These are phyloP conservation scores for Trichoderma gamsii DNA, from an alignment of 495 filamentous ascomycete species.

Conservation along the genomic window DNA sequence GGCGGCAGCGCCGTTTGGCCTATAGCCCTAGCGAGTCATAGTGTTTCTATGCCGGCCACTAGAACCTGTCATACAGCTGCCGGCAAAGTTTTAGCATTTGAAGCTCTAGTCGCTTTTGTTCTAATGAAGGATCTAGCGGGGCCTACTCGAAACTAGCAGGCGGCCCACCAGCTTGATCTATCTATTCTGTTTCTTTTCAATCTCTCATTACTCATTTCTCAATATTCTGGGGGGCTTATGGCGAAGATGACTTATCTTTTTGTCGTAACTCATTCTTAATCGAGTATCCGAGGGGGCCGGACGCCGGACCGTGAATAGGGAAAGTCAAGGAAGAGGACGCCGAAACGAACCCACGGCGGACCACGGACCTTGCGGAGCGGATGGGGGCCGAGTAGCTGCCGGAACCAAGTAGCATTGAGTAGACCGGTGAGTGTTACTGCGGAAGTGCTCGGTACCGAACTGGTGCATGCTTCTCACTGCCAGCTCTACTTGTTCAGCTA, in stretches of 20 bases:
- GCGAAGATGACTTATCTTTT: not conserved
- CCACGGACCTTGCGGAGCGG: not conserved
- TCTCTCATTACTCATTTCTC: not conserved
- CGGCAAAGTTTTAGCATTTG: not conserved
- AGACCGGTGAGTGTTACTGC: too few relatives aligned
- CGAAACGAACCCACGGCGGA: not conserved
- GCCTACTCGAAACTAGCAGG: not conserved
- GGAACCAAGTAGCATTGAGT: not conserved
- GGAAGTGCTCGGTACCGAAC: too few relatives aligned
- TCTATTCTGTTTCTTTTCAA: not conserved
- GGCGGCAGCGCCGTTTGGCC: not conserved
- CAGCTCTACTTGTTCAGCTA: too few relatives aligned
- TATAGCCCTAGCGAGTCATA: constrained; percentile 8
- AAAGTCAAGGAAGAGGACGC: not conserved
- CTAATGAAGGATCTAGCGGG: not conserved
- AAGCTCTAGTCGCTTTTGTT: not conserved
- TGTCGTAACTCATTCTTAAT: not conserved
- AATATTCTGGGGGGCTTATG: not conserved
- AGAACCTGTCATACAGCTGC: constrained; percentile 3
- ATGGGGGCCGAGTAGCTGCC: not conserved
- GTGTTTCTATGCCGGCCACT: constrained; percentile 7
- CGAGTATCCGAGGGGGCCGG: not conserved
- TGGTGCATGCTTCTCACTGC: too few relatives aligned
- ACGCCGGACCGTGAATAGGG: not conserved
- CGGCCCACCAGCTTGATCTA: not conserved